Evolutionary conservation across 2,329 filamentous ascomycete genomes (phyloP), one percentile per base, ranked within the genome.

Genomic region (Ophidiomyces ophidiicola): DNA sequence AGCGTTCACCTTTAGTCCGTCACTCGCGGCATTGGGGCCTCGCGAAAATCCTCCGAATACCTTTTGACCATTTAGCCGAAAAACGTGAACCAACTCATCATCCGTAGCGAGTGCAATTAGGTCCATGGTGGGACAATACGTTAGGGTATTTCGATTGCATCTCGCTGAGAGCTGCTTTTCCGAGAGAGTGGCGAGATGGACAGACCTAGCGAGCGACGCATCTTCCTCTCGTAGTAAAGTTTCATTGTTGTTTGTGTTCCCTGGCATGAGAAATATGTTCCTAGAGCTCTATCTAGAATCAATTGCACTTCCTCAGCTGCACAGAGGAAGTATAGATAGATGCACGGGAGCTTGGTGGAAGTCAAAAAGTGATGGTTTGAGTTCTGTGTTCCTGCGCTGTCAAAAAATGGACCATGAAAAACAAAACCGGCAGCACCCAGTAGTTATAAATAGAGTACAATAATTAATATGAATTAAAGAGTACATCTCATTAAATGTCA

Each of bases 101-200:
- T 71, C 68, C n/a, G 71, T 74, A 10, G 80, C 78, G 8, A 84
- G 66, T 8, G 82, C 81, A 8, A 86, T 69, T 32, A 96, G 69
- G 60, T 94, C 84, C 66, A 93, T 82, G 6, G 78, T 80, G 11
- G 87, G 84, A 59, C 85, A 93, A 59, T 82, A 84, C 18, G 78
- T 71, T 23, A 88, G 68, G 36, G 80, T 52, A 43, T 50, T 53
- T 36, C 56, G 45, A 48, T 66, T 65, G 50, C 60, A 62, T 59
- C 59, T 63, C 50, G 56, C 51, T 21, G 58, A 51, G 26, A 64
- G 50, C 35, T 52, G 55, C 48, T 64, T 63, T 46, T 63, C 61
- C 29, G 55, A 57, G 32, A 64, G 57, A 11, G 56, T 50, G 5
- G 55, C 55, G 42, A 65, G 58, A 43, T 59, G 56, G 41, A 17